A percentile compares a stretch with the other conserved stretches of the same genome.
These are phyloP conservation scores for Colletotrichum godetiae DNA, from an alignment of 2,329 filamentous ascomycete species.

Conservation along the genomic window DNA sequence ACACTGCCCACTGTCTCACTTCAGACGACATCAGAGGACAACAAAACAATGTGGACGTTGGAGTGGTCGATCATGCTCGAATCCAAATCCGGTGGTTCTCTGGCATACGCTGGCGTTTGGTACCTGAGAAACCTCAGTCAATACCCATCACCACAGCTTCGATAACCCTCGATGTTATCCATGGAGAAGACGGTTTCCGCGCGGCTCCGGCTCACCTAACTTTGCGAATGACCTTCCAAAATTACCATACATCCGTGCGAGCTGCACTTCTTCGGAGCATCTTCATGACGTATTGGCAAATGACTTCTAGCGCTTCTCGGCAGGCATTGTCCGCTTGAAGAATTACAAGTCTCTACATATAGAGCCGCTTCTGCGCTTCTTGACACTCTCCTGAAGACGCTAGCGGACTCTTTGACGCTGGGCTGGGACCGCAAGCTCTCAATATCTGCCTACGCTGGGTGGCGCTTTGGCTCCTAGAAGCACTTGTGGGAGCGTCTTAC, in stretches of 20 bases:
- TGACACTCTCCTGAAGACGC: slow-evolving; percentile 19
- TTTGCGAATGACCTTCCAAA: background rate
- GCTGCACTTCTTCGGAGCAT: background rate
- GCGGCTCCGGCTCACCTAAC: background rate
- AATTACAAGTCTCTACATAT: background rate
- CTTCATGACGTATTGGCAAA: background rate
- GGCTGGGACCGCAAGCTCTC: slow-evolving; percentile 9
- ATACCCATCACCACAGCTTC: background rate
- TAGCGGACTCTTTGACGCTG: slow-evolving; percentile 24
- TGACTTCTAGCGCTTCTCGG: background rate
- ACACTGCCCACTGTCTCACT: background rate
- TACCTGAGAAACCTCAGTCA: background rate
- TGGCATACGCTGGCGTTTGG: background rate
- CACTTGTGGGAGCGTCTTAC: background rate
- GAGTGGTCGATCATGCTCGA: background rate
- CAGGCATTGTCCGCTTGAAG: background rate
- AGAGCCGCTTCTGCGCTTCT: background rate
- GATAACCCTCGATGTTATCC: background rate
- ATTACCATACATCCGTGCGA: background rate
- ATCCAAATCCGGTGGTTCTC: background rate
- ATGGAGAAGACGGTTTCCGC: background rate
- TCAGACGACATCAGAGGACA: background rate
- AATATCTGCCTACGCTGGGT: slow-evolving; percentile 1
- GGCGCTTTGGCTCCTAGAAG: slow-evolving; percentile 23
- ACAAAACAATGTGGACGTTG: background rate